Evolutionary conservation across 208 protist genomes (phyloP).

Genomic region (Zelonia costaricensis): DNA sequence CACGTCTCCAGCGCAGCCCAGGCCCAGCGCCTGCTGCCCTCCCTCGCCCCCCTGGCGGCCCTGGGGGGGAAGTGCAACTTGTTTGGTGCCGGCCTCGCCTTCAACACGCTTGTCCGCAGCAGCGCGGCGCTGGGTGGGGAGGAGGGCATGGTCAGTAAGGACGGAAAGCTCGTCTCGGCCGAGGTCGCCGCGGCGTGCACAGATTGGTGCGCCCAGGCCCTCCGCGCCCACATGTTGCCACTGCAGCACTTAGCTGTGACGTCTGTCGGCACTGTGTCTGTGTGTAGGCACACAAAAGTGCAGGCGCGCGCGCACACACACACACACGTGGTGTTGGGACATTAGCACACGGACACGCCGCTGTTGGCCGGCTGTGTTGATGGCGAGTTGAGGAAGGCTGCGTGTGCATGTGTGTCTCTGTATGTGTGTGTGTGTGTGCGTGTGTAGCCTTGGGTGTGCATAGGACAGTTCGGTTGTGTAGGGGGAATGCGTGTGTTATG

Average conservation of each 20-base stretch:
- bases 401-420: neutral
- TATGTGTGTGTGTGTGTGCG: conserved; percentile 1
- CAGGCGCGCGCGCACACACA: neutral
- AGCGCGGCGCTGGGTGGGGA: conserved; percentile 33
- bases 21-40: conserved; percentile 44
- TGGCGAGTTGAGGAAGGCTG: too few species aligned
- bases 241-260: conserved; percentile 26
- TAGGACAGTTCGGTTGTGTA: too few species aligned
- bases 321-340: too few species aligned
- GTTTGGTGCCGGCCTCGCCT: conserved; percentile 35
- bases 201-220: conserved; percentile 34
- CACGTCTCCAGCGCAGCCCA: conserved; percentile 66
- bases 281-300: conserved; percentile 18
- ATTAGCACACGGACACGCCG: neutral
- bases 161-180: conserved; percentile 31
- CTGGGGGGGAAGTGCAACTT: conserved; percentile 15
- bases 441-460: neutral
- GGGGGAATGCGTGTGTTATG: too few species aligned
- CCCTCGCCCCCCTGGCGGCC: conserved; percentile 26
- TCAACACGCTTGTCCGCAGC: conserved; percentile 36
- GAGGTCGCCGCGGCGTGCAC: conserved; percentile 34
- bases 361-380: too few species aligned
- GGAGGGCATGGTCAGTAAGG: conserved; percentile 31
- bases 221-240: conserved; percentile 16
- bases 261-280: neutral